Conservation (phyloP, 1,284 basidiomycete genomes). For the Ustilago sp. region DNA sequence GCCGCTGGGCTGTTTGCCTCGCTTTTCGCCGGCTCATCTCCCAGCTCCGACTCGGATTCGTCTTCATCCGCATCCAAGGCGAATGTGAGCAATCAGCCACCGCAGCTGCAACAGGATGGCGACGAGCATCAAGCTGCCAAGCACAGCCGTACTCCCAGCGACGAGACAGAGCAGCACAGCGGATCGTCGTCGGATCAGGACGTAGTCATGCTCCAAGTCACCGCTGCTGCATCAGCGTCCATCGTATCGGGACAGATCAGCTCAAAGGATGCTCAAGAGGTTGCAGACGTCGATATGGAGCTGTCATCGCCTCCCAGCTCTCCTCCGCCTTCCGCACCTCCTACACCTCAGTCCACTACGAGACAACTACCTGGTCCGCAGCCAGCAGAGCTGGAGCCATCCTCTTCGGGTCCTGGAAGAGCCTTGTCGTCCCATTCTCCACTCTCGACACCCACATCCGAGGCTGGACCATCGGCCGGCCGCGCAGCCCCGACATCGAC, state of each 20-base stretch:
- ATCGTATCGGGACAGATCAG: background rate
- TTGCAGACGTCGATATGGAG: conserved; percentile 34
- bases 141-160: conserved; percentile 1
- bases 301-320: conserved; percentile 42
- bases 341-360: conserved; percentile 8
- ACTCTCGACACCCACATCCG: conserved; percentile 5
- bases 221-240: background rate
- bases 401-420: conserved; percentile 16
- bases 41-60: background rate
- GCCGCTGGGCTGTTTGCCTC: conserved; percentile 36
- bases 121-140: background rate
- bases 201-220: conserved; percentile 6
- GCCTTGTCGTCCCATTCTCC: conserved; percentile 2
- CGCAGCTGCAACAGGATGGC: background rate
- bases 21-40: conserved; percentile 29
- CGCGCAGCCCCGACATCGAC: conserved; percentile 13
- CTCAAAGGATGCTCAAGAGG: conserved; percentile 27
- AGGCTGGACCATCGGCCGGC: background rate
- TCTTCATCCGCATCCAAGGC: background rate
- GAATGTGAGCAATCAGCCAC: background rate
- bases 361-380: background rate
- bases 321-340: conserved; percentile 21
- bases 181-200: conserved; percentile 4
- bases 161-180: conserved; percentile 14
- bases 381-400: conserved; percentile 11